Evolutionary conservation across 2,329 filamentous ascomycete genomes (phyloP).

Genomic region (Byssothecium circinans): DNA sequence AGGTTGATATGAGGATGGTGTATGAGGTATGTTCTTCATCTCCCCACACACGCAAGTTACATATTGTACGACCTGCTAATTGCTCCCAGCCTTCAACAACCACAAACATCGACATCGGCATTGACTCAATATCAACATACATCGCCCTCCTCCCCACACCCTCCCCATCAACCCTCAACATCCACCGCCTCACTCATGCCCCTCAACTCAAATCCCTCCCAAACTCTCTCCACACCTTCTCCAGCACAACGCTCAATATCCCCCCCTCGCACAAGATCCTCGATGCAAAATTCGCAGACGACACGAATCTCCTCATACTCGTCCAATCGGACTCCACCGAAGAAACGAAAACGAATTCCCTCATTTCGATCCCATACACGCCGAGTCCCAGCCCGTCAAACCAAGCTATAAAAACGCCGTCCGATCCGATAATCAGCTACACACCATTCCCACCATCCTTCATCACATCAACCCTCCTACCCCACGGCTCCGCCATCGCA

Average conservation of each 20-base stretch:
- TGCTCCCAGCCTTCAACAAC: conserved; percentile 3
- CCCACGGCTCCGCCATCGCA: conserved; percentile 8
- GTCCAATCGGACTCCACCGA: conserved; percentile 43
- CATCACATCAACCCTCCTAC: conserved; percentile 4
- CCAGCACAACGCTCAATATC: conserved; percentile 59
- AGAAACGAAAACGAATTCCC: conserved; percentile 19
- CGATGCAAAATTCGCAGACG: conserved; percentile 70
- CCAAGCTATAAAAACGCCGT: too few relatives aligned
- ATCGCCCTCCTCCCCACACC: conserved; percentile 20
- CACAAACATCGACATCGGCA: neutral
- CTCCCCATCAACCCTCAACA: conserved; percentile 14
- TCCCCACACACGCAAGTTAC: neutral
- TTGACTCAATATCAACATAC: conserved; percentile 27
- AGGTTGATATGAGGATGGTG: conserved; percentile 62
- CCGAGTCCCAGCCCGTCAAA: neutral
- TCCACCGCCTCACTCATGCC: conserved; percentile 39
- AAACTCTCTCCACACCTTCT: conserved; percentile 27
- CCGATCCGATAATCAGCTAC: too few relatives aligned
- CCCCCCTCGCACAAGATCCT: conserved; percentile 47
- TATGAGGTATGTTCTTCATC: conserved; percentile 45
- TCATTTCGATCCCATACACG: conserved; percentile 27
- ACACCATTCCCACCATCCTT: conserved; percentile 7
- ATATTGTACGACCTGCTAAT: too few relatives aligned
- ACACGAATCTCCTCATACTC: conserved; percentile 63
- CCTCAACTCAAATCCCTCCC: conserved; percentile 47